Percentiles rank a stretch among this genome's conserved stretches.
Conservation (phyloP, 371 early-diverging fungal species). For the Zopfochytrium polystomum region DNA sequence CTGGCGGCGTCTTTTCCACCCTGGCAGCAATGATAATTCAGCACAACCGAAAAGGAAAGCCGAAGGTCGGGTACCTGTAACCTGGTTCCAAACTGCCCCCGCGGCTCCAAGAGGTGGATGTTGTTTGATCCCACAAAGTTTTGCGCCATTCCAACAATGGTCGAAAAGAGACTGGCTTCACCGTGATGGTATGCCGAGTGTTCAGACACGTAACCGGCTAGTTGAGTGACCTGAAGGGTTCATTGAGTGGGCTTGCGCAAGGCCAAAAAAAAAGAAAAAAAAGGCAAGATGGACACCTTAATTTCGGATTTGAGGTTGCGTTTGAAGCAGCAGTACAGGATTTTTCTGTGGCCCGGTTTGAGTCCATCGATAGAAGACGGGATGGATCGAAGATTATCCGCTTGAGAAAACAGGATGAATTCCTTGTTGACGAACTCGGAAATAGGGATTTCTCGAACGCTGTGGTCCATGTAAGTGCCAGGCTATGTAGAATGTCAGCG, state of each 20-base stretch:
- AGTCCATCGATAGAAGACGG: constrained; percentile 98
- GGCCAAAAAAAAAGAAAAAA: too few species aligned
- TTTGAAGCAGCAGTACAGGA: constrained; percentile 92
- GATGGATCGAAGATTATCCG: constrained; percentile 97
- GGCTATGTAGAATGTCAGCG: constrained; percentile 71
- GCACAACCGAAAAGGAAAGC: not conserved
- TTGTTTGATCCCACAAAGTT: constrained; percentile 99
- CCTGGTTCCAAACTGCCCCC: constrained; percentile 98
- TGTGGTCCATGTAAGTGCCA: constrained; percentile 95
- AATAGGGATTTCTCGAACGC: constrained; percentile 73
- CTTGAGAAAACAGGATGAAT: constrained; percentile 96
- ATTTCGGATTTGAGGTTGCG: constrained; percentile 84
- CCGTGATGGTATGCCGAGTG: constrained; percentile 98
- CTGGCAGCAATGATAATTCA: constrained; percentile 23
- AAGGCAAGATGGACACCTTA: too few species aligned
- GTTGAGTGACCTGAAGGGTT: constrained; percentile 70
- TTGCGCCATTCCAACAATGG: constrained; percentile 97
- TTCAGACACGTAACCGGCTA: constrained; percentile 94
- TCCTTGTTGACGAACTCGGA: constrained; percentile 98
- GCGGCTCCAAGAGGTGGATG: constrained; percentile 86
- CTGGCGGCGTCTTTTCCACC: constrained; percentile 99
- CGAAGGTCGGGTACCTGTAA: constrained; percentile 49
- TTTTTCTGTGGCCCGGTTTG: constrained; percentile 99
- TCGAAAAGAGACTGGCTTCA: constrained; percentile 81
- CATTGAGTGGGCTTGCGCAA: too few species aligned